Evolutionary conservation across 306 rosid species (phyloP).

Genomic region (Gleditsia sinensis): DNA sequence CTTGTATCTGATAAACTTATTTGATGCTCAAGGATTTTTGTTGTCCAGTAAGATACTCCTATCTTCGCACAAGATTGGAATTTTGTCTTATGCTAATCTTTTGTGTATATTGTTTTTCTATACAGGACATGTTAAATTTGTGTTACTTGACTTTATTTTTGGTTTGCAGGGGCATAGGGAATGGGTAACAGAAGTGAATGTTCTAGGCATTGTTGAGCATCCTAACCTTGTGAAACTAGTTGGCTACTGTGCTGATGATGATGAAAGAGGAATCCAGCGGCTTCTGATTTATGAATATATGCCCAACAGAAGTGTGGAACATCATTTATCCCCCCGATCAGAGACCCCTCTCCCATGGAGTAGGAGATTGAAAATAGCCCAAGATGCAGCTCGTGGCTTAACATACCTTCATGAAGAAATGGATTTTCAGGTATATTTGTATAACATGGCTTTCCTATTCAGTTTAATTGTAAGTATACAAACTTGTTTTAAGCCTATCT

Average conservation of each 20-base stretch:
- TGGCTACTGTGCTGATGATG: conserved; percentile 97
- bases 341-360: conserved; percentile 76
- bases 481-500: conserved; percentile 25
- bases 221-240: conserved; percentile 93
- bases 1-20: not conserved
- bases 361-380: conserved; percentile 84
- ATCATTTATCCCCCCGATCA: conserved; percentile 69
- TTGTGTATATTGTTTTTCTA: not conserved
- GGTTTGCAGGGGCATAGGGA: conserved; percentile 89
- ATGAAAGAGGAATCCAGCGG: conserved; percentile 97
- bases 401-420: conserved; percentile 86
- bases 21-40: not conserved
- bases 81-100: not conserved
- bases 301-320: conserved; percentile 83
- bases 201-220: conserved; percentile 94
- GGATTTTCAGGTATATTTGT: conserved; percentile 87
- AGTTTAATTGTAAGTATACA: not conserved
- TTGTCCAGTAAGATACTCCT: conserved; percentile 10
- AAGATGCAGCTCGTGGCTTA: conserved; percentile 91
- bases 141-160: conserved; percentile 6
- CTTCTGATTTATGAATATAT: conserved; percentile 83
- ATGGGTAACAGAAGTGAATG: conserved; percentile 99
- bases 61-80: not conserved
- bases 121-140: conserved; percentile 4
- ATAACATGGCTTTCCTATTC: conserved; percentile 7